Base-by-base conservation (phyloP, 139 green algal genomes). In the Chlorella sp. region DNA sequence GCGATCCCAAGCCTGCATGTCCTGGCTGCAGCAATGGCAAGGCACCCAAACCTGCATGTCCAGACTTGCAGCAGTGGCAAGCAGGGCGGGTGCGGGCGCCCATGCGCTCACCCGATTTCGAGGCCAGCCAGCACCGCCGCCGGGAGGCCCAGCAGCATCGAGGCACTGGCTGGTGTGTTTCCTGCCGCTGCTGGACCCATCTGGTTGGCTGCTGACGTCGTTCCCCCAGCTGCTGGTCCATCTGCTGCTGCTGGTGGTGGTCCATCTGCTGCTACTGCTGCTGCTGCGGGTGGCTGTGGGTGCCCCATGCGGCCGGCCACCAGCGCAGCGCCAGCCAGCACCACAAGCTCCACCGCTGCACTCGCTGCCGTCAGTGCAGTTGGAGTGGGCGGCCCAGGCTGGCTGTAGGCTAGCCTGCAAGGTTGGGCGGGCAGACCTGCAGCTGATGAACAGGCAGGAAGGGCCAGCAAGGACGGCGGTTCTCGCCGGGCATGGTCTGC, bases 321-420 rank as follows among this genome's bases (percentile, higher is more conserved):
- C 60, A 83, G 56, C 8, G 58, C 58, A 1, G 70, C 70, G 11
- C 28, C 60, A 3, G 58, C 28, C 5, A 83, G 60, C 41, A 83
- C 77, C 1, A 62, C 28, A 3, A 83, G 77, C 77, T 83, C 77
- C 5, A 83, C 36, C 20, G 48, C 56, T 2, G 34, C 77, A 32
- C 58, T 83, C 41, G 48, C 60, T 0, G 60, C 77, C 24, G 60
- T 83, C 40, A 83, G 54, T 1, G 43, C 60, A 2, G 73, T 43
- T 1, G 77, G 77, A 16, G 77, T 83, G 60, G 77, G 77, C 40
- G 77, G 77, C 40, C 77, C 77, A 1, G 77, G 77, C 58, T 74
- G 77, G 38, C 40, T 73, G 60, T 83, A 83, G 30, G 77, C 77
- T 30, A 83, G 40, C 40, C 77, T 83, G 60, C 76, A 54, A 11